Evolutionary conservation across 768 basidiomycete species (phyloP).

Genomic region (Agrocybe chaxingu): DNA sequence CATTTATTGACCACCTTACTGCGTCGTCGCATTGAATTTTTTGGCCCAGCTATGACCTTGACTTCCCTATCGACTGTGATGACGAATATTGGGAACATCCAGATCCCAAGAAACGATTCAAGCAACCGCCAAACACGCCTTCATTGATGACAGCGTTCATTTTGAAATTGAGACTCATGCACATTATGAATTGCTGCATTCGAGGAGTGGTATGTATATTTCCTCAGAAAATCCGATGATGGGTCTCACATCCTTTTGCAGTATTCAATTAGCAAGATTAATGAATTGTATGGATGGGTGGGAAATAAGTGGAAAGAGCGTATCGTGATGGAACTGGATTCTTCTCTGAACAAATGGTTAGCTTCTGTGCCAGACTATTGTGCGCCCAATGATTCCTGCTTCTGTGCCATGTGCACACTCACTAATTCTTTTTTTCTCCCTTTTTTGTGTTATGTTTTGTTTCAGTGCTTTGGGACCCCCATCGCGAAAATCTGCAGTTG

Average conservation of each 20-base stretch:
- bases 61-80: conserved; percentile 56
- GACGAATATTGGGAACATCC: conserved; percentile 73
- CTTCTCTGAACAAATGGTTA: not conserved
- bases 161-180: conserved; percentile 51
- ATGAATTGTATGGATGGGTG: not conserved
- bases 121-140: conserved; percentile 61
- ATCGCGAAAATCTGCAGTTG: too few relatives aligned
- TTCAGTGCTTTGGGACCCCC: too few relatives aligned
- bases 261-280: not conserved
- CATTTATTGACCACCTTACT: not conserved
- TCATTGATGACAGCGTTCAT: conserved; percentile 54
- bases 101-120: conserved; percentile 55
- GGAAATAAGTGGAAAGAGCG: not conserved
- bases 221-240: not conserved
- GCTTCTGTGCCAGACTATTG: too few relatives aligned
- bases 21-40: not conserved
- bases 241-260: not conserved
- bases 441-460: too few relatives aligned
- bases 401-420: too few relatives aligned
- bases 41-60: conserved; percentile 62
- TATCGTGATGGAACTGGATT: conserved; percentile 10
- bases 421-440: too few relatives aligned
- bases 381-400: too few relatives aligned
- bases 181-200: conserved; percentile 59
- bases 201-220: conserved; percentile 50